Evolutionary conservation across 1,139 yeast genomes (phyloP), one percentile per base, ranked within the genome.

Genomic region (Meyerozyma sp.): DNA sequence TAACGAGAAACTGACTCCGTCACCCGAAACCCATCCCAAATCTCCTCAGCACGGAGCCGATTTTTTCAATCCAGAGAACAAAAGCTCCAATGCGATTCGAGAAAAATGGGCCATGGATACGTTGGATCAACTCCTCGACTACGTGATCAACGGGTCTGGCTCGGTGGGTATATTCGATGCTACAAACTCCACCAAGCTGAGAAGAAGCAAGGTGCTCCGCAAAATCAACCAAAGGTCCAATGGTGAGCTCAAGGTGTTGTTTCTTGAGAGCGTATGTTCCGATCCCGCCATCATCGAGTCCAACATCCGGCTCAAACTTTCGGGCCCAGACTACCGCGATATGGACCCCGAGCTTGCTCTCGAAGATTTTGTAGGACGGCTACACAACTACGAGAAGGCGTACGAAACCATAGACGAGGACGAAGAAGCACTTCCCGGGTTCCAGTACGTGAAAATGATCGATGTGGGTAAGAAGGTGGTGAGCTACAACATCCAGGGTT

Each of bases 31-130:
- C 10, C 54, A 54, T 10, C 53, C 43, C 42, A 23, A 14, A 36
- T 27, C 38, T 27, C 54, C 49, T 42, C 52, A 55, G 5, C 95
- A 89, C 53, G 78, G 79, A 46, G 96, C 98, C 0, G 84, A 78
- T 47, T 93, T 93, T 60, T 93, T 93, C 66, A 79, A 85, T 37
- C 97, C 98, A 0, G 82, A 80, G 47, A 90, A 93, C 59, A 66
- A 72, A 40, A 70, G 78, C 29, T 81, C 85, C 23, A 81, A 81
- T 11, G 70, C 75, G 26, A 69, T 90, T 42, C 76, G 98, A 48
- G 98, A 93, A 54, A 80, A 84, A 61, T 91, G 98, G 97, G 98
- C 98, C 0, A 83, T 86, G 82, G 96, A 91, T 52, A 93, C 98
- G 0, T 69, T 93, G 46, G 95, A 89, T 48, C 87, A 85, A 56